Evolutionary conservation across 805 yeast species (phyloP).

Genomic region (Candida gorgasii): DNA sequence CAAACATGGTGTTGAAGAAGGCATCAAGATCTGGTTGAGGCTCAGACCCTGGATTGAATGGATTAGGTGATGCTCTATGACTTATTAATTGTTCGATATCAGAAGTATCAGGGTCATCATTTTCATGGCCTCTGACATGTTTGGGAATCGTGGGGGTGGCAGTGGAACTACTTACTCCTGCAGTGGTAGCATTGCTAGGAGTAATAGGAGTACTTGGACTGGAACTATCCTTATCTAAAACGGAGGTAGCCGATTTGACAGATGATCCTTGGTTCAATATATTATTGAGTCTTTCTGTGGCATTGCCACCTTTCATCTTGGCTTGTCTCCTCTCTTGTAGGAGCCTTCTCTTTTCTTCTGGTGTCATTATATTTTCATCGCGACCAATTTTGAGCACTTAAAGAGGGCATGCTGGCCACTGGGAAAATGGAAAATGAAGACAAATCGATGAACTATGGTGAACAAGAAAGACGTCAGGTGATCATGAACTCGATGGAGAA

Average conservation of each 20-base stretch:
- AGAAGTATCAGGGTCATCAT: constrained; percentile 42
- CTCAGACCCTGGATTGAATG: constrained; percentile 1
- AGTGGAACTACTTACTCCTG: background rate
- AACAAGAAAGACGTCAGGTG: constrained; percentile 31
- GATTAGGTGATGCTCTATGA: constrained; percentile 14
- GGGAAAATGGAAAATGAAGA: constrained; percentile 8
- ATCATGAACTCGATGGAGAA: constrained; percentile 42
- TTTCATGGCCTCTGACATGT: constrained; percentile 16
- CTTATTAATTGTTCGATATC: constrained; percentile 30
- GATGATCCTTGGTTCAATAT: constrained; percentile 42
- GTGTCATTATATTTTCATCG: constrained; percentile 13
- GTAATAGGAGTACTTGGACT: constrained; percentile 1
- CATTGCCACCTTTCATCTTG: constrained; percentile 58
- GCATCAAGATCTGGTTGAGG: constrained; percentile 31
- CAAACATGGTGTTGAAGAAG: constrained; percentile 32
- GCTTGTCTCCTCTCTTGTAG: constrained; percentile 67
- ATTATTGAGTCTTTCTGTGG: constrained; percentile 51
- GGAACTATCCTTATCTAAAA: constrained; percentile 28
- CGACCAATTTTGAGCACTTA: constrained; percentile 2
- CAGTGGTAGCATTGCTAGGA: background rate
- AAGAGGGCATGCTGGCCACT: background rate
- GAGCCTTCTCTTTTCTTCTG: constrained; percentile 58
- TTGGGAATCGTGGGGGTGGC: background rate
- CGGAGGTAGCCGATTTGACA: constrained; percentile 34
- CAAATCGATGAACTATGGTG: constrained; percentile 24